phyloP scores from a whole-genome alignment of 148 eudicot genomes.

The Vaccinium corymbosum region DNA sequence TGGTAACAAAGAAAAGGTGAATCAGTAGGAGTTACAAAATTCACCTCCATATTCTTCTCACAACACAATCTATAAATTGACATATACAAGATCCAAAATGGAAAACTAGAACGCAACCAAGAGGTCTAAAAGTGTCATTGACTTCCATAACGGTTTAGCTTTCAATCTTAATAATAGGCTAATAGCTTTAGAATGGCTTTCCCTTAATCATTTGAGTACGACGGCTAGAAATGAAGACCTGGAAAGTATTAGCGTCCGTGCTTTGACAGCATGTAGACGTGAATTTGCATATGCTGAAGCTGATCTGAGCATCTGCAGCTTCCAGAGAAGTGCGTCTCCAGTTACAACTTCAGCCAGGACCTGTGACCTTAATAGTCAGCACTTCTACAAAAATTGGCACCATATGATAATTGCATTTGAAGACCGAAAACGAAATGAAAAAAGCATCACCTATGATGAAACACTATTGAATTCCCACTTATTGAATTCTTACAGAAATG shows the following conservation, averaged over 20 bases:
- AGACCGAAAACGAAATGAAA: slow-evolving; percentile 9
- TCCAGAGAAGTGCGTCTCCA: slow-evolving; percentile 60
- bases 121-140: background rate
- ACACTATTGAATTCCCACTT: background rate
- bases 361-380: slow-evolving; percentile 34
- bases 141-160: background rate
- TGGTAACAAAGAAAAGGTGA: background rate
- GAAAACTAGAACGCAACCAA: background rate
- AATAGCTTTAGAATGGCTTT: background rate
- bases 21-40: background rate
- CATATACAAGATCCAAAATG: background rate
- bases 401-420: background rate
- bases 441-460: background rate
- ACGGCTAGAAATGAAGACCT: slow-evolving; percentile 35
- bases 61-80: background rate
- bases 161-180: background rate
- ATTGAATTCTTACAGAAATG: background rate
- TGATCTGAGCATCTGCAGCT: slow-evolving; percentile 59
- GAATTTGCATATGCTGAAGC: slow-evolving; percentile 61
- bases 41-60: background rate
- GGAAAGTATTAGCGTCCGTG: slow-evolving; percentile 54
- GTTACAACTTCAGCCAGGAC: slow-evolving; percentile 48
- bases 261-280: slow-evolving; percentile 68
- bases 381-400: background rate
- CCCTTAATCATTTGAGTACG: background rate